Base-by-base conservation (phyloP, 2,329 filamentous ascomycete genomes). In the Colletotrichum sublineola region DNA sequence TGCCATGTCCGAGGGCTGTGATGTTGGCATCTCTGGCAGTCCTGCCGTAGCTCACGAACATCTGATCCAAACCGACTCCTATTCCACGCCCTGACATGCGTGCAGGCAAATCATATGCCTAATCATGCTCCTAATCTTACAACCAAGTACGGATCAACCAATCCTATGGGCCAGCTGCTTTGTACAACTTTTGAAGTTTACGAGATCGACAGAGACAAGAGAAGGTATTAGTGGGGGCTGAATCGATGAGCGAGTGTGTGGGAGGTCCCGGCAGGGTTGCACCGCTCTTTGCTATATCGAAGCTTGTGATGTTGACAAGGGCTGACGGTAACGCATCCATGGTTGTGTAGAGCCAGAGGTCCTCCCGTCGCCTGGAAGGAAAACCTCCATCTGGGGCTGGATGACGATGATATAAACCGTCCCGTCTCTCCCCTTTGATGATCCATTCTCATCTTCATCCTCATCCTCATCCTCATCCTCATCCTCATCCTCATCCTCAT, bases 331-430 rank as follows among this genome's bases (percentile, higher is more conserved):
- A 36, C 42, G 46, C 18, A 46, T 50, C 63, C 40, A 58, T 53
- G 46, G 29, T 29, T 14, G n/a, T 46, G n/a, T 40, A 42, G 53
- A n/a, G 33, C 63, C 31, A 40, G 15, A 52, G 24, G 55, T 20
- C 48, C 9, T 48, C 57, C 24, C 24, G 6, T 38, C 29, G 38
- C 24, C 29, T 18, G 44, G 50, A 12, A 38, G 14, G 31, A 18
- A 46, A 46, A n/a, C 9, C 29, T 46, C 33, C 42, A 24, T 50
- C n/a, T 4, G 29, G 18, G 58, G 64, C 58, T 53, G 15, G 60
- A 61, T 24, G 38, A 70, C 33, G 55, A 69, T 46, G 65, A 73
- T 73, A 73, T 70, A 73, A 73, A 64, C 50, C 46, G 60, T 57
- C 33, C 24, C 52, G 50, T 46, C 24, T 69, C 40, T 18, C 44